Base-by-base conservation (phyloP, 257 asterid genomes). In the Penstemon eatonii region DNA sequence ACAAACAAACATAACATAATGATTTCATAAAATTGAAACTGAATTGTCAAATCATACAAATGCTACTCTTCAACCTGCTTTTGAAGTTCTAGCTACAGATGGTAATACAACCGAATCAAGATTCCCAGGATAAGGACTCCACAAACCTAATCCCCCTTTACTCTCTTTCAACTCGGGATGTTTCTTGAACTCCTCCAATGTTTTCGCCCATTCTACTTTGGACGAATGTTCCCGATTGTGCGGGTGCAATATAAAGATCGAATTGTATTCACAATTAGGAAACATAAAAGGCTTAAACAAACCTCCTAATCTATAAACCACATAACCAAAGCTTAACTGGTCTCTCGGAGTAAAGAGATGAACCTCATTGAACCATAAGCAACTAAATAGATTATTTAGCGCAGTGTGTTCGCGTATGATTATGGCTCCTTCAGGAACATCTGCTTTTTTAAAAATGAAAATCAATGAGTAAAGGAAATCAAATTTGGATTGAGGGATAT, bases 301-400 rank as follows among this genome's bases (percentile, higher is more conserved):
- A 55, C 86, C 84, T 13, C 85, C 87, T 67, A 91, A 74, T 79
- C 99, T 87, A 80, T 89, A 83, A 38, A 82, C 96, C 5, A 89
- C 95, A 52, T 91, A 94, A 45, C 99, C 99, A 52, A 93, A 93
- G 79, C 99, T 90, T 57, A 93, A 86, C 85, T 93, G 99, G 76
- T 93, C 99, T 79, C 99, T 84, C 2, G 99, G 99, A 6, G 97
- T 94, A 57, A 91, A 82, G 71, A 91, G 95, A 78, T 94, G 79
- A 56, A 94, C 99, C 84, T 94, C 99, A 6, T 94, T 91, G 89
- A 90, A 94, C 99, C 99, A 93, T 69, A 93, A 82, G 87, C 99
- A 93, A 76, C 97, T 90, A 64, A 91, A 89, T 72, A 93, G 85
- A 69, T 93, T 88, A 66, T 80, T 93, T 70, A 89, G 38, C 3